phyloP scores from a whole-genome alignment of 805 yeast species.

The Barnettozyma botsteinii region DNA sequence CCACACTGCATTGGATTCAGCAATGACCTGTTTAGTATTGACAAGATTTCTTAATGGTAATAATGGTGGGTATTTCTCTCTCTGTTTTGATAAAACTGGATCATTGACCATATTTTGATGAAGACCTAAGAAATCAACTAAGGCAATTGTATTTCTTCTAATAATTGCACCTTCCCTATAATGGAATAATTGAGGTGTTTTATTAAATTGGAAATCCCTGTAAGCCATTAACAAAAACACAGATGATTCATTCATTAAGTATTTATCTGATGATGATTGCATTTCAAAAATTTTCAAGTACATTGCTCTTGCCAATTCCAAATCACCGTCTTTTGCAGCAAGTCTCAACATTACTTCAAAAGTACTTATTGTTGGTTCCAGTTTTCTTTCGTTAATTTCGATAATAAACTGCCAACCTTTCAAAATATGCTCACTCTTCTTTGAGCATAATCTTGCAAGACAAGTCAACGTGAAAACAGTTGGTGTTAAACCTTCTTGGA shows the following conservation, averaged over 20 bases:
- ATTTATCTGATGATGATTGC: constrained; percentile 13
- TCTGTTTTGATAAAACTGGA: constrained; percentile 12
- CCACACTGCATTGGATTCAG: constrained; percentile 79
- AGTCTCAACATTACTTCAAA: constrained; percentile 67
- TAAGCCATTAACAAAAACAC: constrained; percentile 43
- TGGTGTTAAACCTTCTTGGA: constrained; percentile 31
- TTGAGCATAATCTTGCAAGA: constrained; percentile 64
- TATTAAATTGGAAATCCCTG: constrained; percentile 31
- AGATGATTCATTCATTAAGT: constrained; percentile 13
- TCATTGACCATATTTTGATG: constrained; percentile 17
- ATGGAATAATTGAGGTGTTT: constrained; percentile 32
- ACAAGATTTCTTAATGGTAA: constrained; percentile 50
- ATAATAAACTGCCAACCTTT: constrained; percentile 78
- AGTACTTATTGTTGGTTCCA: constrained; percentile 40
- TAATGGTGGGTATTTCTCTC: constrained; percentile 50
- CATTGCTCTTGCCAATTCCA: constrained; percentile 62
- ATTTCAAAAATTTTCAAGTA: constrained; percentile 42
- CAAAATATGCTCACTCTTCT: constrained; percentile 38
- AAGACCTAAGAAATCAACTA: constrained; percentile 33
- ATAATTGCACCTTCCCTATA: constrained; percentile 42
- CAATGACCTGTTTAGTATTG: constrained; percentile 40
- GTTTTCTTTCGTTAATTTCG: constrained; percentile 45
- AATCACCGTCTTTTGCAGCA: constrained; percentile 77
- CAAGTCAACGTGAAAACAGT: constrained; percentile 43
- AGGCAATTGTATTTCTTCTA: constrained; percentile 40